A percentile compares a stretch with the other conserved stretches of the same genome.
phyloP scores from a whole-genome alignment of 495 filamentous ascomycete species.

The Hypoxylon intermedium region DNA sequence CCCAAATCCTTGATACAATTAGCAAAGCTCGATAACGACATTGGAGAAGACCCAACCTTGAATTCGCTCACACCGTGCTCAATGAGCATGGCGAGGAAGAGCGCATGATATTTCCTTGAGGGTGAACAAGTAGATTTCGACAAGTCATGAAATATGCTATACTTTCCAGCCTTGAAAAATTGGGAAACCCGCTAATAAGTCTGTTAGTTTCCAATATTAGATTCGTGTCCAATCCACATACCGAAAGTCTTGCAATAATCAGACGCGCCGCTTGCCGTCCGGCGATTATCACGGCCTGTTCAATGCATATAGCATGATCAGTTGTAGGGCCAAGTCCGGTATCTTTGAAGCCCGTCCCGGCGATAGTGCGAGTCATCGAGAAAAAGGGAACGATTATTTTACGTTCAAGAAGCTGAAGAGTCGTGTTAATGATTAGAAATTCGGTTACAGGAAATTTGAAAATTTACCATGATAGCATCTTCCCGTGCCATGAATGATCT shows the following conservation, averaged over 20 bases:
- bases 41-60: conserved; percentile 25
- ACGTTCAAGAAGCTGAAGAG: conserved; percentile 44
- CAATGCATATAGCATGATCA: conserved; percentile 45
- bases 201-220: conserved; percentile 24
- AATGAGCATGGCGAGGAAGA: conserved; percentile 51
- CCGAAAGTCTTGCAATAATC: conserved; percentile 48
- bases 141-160: conserved; percentile 46
- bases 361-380: conserved; percentile 48
- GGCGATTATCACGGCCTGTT: conserved; percentile 48
- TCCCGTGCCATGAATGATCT: conserved; percentile 47
- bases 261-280: conserved; percentile 51
- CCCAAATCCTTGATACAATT: conserved; percentile 42
- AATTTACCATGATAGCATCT: conserved; percentile 50
- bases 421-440: not conserved
- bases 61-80: conserved; percentile 49
- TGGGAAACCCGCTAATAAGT: conserved; percentile 41
- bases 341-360: conserved; percentile 33
- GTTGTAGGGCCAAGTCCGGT: conserved; percentile 23
- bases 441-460: not conserved
- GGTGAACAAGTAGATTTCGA: conserved; percentile 39
- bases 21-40: conserved; percentile 3
- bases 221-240: conserved; percentile 14
- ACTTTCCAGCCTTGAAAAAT: conserved; percentile 49
- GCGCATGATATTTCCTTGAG: conserved; percentile 47
- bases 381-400: conserved; percentile 50